phyloP scores from a whole-genome alignment of 2,329 filamentous ascomycete genomes.

The Fonsecaea multimorphosa region DNA sequence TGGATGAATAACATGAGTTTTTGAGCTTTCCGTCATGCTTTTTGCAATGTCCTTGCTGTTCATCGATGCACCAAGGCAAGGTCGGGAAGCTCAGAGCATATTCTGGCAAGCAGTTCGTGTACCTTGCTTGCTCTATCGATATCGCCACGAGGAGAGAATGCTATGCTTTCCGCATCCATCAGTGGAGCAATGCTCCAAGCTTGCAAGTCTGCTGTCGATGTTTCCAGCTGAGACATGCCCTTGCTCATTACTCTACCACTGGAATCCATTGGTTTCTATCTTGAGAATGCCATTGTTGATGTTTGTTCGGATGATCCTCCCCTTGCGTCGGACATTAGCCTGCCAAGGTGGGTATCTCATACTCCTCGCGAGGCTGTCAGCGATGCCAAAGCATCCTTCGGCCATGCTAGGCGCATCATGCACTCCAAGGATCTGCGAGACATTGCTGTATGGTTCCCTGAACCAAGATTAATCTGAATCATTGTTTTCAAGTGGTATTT shows the following conservation, averaged over 20 bases:
- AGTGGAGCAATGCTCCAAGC: constrained; percentile 2
- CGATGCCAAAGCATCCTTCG: constrained; percentile 9
- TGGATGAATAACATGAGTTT: not conserved
- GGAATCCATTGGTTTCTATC: constrained; percentile 23
- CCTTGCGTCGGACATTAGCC: constrained; percentile 31
- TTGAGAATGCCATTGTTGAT: constrained; percentile 20
- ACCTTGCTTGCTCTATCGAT: constrained; percentile 15
- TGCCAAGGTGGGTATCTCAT: constrained; percentile 15
- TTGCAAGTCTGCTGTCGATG: constrained; percentile 4
- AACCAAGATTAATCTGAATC: constrained; percentile 31
- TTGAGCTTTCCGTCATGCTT: not conserved
- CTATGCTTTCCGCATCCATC: not conserved
- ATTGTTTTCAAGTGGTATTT: constrained; percentile 10
- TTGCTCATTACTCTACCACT: not conserved
- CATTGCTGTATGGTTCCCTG: constrained; percentile 19
- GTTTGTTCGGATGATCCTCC: constrained; percentile 10
- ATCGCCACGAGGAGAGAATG: constrained; percentile 21
- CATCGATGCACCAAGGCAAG: not conserved
- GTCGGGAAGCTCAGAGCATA: not conserved
- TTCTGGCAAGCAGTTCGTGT: not conserved
- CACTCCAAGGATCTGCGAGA: constrained; percentile 22
- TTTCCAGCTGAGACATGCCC: constrained; percentile 24
- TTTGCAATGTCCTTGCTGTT: not conserved
- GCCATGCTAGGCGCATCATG: constrained; percentile 3
- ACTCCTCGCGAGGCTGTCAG: constrained; percentile 11